Conservation (phyloP, 2,329 filamentous ascomycete species). For the Cucurbitaria berberidis region DNA sequence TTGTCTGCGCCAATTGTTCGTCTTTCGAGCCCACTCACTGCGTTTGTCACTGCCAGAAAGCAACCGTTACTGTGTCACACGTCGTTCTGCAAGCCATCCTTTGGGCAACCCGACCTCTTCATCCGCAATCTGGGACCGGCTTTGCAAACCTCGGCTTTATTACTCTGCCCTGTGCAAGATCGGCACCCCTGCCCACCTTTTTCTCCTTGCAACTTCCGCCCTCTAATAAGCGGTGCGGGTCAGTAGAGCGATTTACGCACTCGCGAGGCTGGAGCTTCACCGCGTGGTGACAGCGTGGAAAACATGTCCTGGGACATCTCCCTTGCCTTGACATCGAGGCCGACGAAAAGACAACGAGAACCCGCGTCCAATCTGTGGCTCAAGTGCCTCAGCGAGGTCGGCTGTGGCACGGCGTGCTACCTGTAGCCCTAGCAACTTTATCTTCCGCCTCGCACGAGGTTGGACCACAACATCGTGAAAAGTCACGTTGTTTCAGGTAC, state of each 20-base stretch:
- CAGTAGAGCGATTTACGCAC: conserved; percentile 4
- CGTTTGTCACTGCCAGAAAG: neutral
- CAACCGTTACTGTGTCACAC: conserved; percentile 10
- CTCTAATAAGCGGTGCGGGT: conserved; percentile 2
- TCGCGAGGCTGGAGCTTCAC: conserved; percentile 12
- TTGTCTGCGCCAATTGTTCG: conserved; percentile 12
- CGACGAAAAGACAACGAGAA: conserved; percentile 24
- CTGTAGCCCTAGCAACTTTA: conserved; percentile 13
- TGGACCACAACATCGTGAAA: conserved; percentile 5
- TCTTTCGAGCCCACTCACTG: neutral
- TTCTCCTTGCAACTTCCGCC: conserved; percentile 10
- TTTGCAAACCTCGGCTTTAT: conserved; percentile 17
- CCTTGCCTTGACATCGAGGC: conserved; percentile 21
- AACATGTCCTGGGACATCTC: neutral
- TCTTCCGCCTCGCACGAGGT: conserved; percentile 14
- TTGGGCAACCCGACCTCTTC: conserved; percentile 6
- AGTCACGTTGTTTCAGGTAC: conserved; percentile 7
- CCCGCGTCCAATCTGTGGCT: conserved; percentile 5
- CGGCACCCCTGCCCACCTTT: conserved; percentile 13
- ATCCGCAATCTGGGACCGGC: conserved; percentile 21
- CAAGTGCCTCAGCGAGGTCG: neutral
- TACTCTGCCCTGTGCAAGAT: conserved; percentile 18
- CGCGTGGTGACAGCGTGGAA: conserved; percentile 5
- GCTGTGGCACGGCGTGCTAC: neutral
- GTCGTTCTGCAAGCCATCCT: conserved; percentile 12